Percentiles rank a stretch among this genome's conserved stretches.
Conservation (phyloP, 768 basidiomycete species). For the Mycena epipterygia region DNA sequence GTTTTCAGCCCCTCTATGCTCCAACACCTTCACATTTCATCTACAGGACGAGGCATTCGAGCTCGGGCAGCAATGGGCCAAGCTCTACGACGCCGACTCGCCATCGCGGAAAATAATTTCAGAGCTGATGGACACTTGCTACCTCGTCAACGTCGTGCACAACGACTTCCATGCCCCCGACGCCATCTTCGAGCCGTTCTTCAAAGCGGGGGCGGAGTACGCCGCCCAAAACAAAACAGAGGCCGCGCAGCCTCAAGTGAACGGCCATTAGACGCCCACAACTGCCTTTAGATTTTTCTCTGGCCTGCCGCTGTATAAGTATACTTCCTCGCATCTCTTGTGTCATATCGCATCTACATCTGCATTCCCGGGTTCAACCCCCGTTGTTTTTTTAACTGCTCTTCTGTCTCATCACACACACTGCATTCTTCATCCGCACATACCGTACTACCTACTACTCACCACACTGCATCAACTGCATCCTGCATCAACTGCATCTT, state of each 20-base stretch:
- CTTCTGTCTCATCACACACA: constrained; percentile 38
- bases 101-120: constrained; percentile 81
- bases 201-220: constrained; percentile 79
- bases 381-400: constrained; percentile 65
- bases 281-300: constrained; percentile 33
- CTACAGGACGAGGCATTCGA: constrained; percentile 94
- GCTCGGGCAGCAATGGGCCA: constrained; percentile 92
- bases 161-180: constrained; percentile 92
- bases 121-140: constrained; percentile 83
- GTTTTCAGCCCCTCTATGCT: constrained; percentile 34
- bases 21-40: constrained; percentile 16
- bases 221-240: constrained; percentile 47
- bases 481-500: constrained; percentile 74
- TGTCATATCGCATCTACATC: constrained; percentile 40
- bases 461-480: constrained; percentile 72
- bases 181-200: constrained; percentile 91
- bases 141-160: constrained; percentile 96
- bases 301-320: constrained; percentile 28
- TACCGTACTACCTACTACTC: constrained; percentile 38
- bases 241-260: constrained; percentile 51
- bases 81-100: constrained; percentile 84
- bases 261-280: constrained; percentile 52
- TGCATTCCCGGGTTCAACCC: constrained; percentile 87
- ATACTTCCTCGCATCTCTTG: constrained; percentile 34
- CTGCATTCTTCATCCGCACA: constrained; percentile 26